A percentile compares a stretch with the other conserved stretches of the same genome.
Conservation (phyloP, 768 basidiomycete species). For the Mycena vitilis region DNA sequence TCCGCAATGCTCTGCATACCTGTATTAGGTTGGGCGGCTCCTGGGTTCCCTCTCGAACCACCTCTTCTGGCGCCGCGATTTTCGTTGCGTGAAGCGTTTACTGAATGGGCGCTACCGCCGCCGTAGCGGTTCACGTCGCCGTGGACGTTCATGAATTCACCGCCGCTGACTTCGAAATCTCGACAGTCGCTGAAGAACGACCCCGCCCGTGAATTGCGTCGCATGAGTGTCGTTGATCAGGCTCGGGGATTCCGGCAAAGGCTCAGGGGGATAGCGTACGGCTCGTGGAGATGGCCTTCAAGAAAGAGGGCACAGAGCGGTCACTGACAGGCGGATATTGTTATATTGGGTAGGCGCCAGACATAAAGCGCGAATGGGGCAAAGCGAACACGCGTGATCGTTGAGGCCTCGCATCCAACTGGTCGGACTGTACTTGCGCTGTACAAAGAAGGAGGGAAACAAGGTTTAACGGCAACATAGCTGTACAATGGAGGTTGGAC, state of each 20-base stretch:
- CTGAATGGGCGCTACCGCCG: neutral
- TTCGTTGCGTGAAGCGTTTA: slow-evolving; percentile 3
- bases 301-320: neutral
- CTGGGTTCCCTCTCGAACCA: neutral
- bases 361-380: neutral
- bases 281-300: neutral
- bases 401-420: neutral
- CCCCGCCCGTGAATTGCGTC: no score
- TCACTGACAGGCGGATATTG: neutral
- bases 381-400: neutral
- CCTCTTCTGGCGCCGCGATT: neutral
- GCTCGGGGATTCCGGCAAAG: neutral
- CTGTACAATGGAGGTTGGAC: slow-evolving; percentile 9
- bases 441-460: slow-evolving; percentile 1
- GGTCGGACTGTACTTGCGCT: neutral
- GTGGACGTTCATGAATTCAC: slow-evolving; percentile 12
- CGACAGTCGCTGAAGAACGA: slow-evolving; percentile 12
- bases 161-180: slow-evolving; percentile 13
- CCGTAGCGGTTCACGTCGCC: neutral
- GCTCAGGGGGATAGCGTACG: neutral
- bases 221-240: neutral
- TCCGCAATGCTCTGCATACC: neutral
- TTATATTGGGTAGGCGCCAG: neutral
- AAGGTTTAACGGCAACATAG: slow-evolving; percentile 8
- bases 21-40: no score